Conservation (phyloP, 345 rosid genomes). For the Cardamine chenopodiifolia region DNA sequence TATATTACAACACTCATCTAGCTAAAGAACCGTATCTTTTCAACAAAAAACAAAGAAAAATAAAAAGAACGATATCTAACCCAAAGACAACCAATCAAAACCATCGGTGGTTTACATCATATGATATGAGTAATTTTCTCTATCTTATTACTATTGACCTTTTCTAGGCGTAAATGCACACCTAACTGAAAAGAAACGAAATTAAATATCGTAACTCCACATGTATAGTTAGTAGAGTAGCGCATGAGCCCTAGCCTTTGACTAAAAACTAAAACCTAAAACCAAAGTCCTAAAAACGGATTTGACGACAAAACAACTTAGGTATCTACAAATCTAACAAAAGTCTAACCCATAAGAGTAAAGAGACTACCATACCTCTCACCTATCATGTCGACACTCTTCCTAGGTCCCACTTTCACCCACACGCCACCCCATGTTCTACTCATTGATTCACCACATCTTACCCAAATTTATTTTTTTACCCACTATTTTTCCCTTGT, state of each 20-base stretch:
- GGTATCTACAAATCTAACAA: slow-evolving; percentile 30
- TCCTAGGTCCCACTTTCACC: not conserved
- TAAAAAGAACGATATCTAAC: not conserved
- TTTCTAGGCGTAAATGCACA: slow-evolving; percentile 36
- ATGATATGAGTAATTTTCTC: not conserved
- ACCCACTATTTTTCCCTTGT: slow-evolving; percentile 29
- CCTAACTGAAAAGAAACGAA: slow-evolving; percentile 1
- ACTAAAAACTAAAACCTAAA: slow-evolving; percentile 26
- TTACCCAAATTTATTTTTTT: slow-evolving; percentile 43
- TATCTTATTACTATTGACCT: not conserved
- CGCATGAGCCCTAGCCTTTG: slow-evolving; percentile 43
- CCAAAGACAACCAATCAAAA: not conserved
- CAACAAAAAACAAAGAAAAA: no score
- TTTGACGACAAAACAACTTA: slow-evolving; percentile 39
- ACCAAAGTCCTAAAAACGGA: slow-evolving; percentile 25
- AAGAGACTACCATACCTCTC: slow-evolving; percentile 36
- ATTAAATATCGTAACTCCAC: slow-evolving; percentile 24
- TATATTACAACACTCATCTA: not conserved
- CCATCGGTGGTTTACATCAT: not conserved
- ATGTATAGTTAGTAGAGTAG: slow-evolving; percentile 32
- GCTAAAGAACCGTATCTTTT: no score
- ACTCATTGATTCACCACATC: slow-evolving; percentile 39
- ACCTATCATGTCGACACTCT: slow-evolving; percentile 39
- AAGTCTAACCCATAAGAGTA: slow-evolving; percentile 30
- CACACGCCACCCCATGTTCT: slow-evolving; percentile 22